Evolutionary conservation across 345 rosid genomes (phyloP).

Genomic region (Trapa incisa): DNA sequence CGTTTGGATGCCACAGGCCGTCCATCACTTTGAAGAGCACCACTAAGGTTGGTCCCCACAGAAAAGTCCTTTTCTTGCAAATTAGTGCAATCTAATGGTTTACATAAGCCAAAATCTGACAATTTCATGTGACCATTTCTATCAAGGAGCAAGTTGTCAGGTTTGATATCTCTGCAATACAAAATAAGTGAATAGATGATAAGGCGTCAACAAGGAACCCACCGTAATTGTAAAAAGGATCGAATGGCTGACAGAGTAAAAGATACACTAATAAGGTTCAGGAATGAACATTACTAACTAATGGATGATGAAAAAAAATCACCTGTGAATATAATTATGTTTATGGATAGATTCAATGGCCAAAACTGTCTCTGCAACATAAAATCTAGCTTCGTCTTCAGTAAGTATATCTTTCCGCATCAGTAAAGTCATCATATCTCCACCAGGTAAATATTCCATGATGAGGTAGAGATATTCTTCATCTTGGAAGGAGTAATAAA

Average conservation of each 20-base stretch:
- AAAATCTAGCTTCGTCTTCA: conserved; percentile 91
- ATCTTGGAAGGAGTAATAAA: conserved; percentile 95
- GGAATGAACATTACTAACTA: neutral
- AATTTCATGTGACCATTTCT: conserved; percentile 71
- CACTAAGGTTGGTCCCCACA: conserved; percentile 25
- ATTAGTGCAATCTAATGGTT: conserved; percentile 79
- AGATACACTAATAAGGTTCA: too few relatives aligned
- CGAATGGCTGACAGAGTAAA: neutral
- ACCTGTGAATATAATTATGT: conserved; percentile 98
- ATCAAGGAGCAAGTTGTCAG: conserved; percentile 89
- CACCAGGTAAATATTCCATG: conserved; percentile 99
- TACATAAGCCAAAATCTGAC: conserved; percentile 93
- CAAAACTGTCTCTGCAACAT: conserved; percentile 89
- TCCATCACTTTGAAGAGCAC: conserved; percentile 27
- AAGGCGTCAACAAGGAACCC: conserved; percentile 1
- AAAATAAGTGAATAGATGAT: neutral
- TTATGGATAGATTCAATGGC: conserved; percentile 96
- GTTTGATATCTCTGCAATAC: conserved; percentile 80
- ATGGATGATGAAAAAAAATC: conserved; percentile 9
- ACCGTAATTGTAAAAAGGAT: neutral
- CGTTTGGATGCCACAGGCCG: conserved; percentile 44
- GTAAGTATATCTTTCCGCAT: conserved; percentile 95
- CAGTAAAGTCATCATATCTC: conserved; percentile 98
- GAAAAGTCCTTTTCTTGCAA: conserved; percentile 66
- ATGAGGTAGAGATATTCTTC: conserved; percentile 85